Evolutionary conservation across 164 flowering plant genomes (phyloP).

Genomic region (Warburgia ugandensis): DNA sequence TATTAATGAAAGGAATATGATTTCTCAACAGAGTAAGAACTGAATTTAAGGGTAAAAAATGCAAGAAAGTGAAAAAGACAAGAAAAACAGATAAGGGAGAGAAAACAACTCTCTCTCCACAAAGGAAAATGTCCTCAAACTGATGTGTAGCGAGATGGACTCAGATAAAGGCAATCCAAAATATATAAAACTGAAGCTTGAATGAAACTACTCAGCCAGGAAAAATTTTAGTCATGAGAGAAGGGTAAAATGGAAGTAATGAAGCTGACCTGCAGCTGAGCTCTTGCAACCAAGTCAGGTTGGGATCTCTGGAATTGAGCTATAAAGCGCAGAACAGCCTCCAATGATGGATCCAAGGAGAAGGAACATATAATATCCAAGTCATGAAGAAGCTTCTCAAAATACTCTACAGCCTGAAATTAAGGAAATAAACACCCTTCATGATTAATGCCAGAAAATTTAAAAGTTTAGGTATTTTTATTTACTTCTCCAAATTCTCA

Average conservation of each 20-base stretch:
- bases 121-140: too few relatives aligned
- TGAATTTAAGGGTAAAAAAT: too few relatives aligned
- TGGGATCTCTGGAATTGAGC: constrained; percentile 75
- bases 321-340: constrained; percentile 61
- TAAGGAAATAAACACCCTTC: constrained; percentile 6
- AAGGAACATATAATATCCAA: constrained; percentile 65
- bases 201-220: too few relatives aligned
- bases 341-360: constrained; percentile 53
- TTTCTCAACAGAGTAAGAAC: too few relatives aligned
- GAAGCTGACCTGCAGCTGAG: constrained; percentile 76
- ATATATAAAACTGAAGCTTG: too few relatives aligned
- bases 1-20: neutral
- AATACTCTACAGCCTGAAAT: constrained; percentile 77
- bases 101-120: too few relatives aligned
- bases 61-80: too few relatives aligned
- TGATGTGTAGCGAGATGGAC: too few relatives aligned
- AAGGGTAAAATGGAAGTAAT: neutral
- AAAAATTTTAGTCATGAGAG: too few relatives aligned
- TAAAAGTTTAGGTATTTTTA: neutral
- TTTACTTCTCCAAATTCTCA: constrained; percentile 16
- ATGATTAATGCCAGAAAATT: constrained; percentile 4
- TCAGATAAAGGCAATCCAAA: too few relatives aligned
- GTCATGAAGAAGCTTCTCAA: constrained; percentile 82
- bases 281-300: constrained; percentile 96
- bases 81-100: too few relatives aligned